phyloP scores from a whole-genome alignment of 2,329 filamentous ascomycete species.

The Endoconidiophora laricicola region DNA sequence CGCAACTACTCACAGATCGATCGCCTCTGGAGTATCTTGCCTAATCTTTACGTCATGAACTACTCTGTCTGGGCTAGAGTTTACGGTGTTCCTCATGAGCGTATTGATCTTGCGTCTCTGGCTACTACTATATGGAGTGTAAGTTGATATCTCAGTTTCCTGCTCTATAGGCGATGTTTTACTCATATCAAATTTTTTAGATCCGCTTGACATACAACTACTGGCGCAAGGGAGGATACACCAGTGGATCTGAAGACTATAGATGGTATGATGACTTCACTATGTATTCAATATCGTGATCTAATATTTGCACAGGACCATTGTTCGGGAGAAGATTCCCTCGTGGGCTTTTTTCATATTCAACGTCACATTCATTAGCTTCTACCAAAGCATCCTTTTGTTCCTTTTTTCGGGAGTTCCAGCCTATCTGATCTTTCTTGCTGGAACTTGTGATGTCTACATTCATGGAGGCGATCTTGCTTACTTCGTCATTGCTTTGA shows the following conservation, averaged over 20 bases:
- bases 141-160: conserved; percentile 20
- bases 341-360: conserved; percentile 60
- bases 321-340: conserved; percentile 51
- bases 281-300: neutral
- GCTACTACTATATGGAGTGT: conserved; percentile 69
- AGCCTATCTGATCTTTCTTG: conserved; percentile 66
- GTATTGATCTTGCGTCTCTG: conserved; percentile 55
- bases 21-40: conserved; percentile 77
- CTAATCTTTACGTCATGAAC: conserved; percentile 72
- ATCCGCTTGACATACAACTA: conserved; percentile 85
- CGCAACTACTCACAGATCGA: conserved; percentile 96
- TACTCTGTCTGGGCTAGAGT: conserved; percentile 70
- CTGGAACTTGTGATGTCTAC: conserved; percentile 43
- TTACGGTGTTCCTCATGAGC: conserved; percentile 50
- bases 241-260: conserved; percentile 83
- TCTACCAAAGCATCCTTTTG: conserved; percentile 68
- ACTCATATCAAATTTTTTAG: conserved; percentile 25
- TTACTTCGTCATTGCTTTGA: conserved; percentile 30
- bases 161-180: neutral
- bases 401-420: conserved; percentile 58
- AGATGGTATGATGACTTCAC: conserved; percentile 41
- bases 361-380: conserved; percentile 78
- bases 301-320: conserved; percentile 34
- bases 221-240: conserved; percentile 86
- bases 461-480: conserved; percentile 29